These are phyloP conservation scores for Rhizophagus clarus DNA, from an alignment of 192 early-diverging fungal species.

Conservation along the genomic window DNA sequence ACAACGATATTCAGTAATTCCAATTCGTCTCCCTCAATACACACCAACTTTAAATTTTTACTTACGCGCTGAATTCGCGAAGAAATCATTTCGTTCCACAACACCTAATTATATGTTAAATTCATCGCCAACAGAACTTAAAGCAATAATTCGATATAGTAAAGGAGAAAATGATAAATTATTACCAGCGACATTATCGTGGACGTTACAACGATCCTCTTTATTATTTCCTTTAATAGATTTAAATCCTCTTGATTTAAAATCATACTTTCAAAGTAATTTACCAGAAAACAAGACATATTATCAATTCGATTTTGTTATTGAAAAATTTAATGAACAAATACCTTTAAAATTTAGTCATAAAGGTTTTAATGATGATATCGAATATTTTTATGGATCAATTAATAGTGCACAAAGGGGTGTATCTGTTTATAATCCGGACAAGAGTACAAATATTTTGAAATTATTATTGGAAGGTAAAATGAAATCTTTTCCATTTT, in stretches of 20 bases:
- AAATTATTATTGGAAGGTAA: neutral
- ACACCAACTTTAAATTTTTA: constrained; percentile 37
- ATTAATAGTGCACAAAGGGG: neutral
- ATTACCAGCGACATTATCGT: neutral
- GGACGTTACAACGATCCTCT: constrained; percentile 39
- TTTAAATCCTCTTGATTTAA: neutral
- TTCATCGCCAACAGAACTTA: constrained; percentile 23
- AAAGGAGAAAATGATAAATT: constrained; percentile 22
- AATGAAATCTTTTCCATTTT: neutral
- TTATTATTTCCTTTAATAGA: neutral
- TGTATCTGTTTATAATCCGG: neutral
- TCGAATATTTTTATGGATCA: neutral
- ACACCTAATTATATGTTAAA: constrained; percentile 12
- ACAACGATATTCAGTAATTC: constrained; percentile 53
- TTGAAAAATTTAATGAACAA: neutral
- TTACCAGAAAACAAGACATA: neutral
- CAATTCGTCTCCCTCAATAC: constrained; percentile 42
- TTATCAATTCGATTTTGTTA: neutral
- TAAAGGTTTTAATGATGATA: neutral
- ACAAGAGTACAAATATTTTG: neutral
- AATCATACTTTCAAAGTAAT: neutral
- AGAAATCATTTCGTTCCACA: constrained; percentile 34
- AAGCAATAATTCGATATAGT: constrained; percentile 42
- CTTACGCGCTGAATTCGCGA: constrained; percentile 44
- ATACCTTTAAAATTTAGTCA: neutral